A percentile compares a stretch with the other conserved stretches of the same genome.
phyloP scores from a whole-genome alignment of 2,329 filamentous ascomycete genomes.

The Exophiala mesophila region DNA sequence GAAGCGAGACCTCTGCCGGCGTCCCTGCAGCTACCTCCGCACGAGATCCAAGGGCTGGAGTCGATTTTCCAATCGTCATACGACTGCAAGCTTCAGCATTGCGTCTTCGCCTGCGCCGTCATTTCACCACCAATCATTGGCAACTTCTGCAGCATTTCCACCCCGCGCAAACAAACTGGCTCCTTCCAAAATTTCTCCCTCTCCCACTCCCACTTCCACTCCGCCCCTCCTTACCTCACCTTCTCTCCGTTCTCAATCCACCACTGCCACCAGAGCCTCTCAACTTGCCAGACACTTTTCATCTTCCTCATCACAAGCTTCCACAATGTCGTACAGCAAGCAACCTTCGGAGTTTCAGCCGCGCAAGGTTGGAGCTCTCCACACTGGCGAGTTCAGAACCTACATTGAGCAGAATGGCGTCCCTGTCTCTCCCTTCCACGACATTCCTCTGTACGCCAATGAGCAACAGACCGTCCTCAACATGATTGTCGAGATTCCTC shows the following conservation, averaged over 20 bases:
- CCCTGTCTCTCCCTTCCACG: conserved; percentile 93
- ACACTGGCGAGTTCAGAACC: conserved; percentile 95
- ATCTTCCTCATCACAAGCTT: conserved; percentile 28
- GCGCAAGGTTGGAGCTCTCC: conserved; percentile 81
- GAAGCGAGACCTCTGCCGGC: conserved; percentile 8
- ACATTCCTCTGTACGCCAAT: conserved; percentile 97
- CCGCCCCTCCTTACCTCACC: conserved; percentile 22
- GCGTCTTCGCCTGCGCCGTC: neutral
- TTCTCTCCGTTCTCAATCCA: conserved; percentile 20
- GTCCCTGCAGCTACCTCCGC: conserved; percentile 15
- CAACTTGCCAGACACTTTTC: conserved; percentile 47
- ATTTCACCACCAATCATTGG: conserved; percentile 12
- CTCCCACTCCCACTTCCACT: conserved; percentile 21
- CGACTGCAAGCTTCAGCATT: neutral
- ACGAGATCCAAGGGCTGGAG: neutral
- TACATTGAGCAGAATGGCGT: conserved; percentile 97
- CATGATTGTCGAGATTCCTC: conserved; percentile 99
- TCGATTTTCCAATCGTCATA: neutral
- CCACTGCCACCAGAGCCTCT: conserved; percentile 45
- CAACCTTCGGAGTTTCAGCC: conserved; percentile 66
- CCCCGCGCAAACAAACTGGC: conserved; percentile 20
- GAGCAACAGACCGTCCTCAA: conserved; percentile 92
- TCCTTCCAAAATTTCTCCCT: conserved; percentile 9
- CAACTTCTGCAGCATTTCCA: conserved; percentile 21
- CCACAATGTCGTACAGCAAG: conserved; percentile 36